Evolutionary conservation across 768 basidiomycete genomes (phyloP), one percentile per base, ranked within the genome.

Genomic region (Xerocomus spinulosus): DNA sequence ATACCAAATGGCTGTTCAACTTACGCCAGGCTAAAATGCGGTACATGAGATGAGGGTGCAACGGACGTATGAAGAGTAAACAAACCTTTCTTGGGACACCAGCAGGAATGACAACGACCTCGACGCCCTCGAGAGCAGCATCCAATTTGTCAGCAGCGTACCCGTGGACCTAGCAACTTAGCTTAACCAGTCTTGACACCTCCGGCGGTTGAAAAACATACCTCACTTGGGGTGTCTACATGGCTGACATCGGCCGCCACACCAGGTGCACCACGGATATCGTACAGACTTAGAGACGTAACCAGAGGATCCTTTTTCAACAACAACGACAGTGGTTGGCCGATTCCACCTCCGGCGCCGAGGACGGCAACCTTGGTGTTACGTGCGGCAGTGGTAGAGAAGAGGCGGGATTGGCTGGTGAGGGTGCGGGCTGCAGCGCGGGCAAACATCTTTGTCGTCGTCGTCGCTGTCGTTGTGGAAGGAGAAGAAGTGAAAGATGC

Each of bases 331-430:
- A 97, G 76, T 64, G 95, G 94, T 71, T 98, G 95, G 68, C 95
- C 95, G 69, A 98, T 98, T 70, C 95, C 95, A 78, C 95, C 95
- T 61, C 92, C 95, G 52, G 96, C 96, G 61, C 95, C 95, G 68
- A 96, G 89, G 51, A 99, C 94, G 42, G 89, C 88, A 68, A 96
- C 95, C 76, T 93, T 94, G 57, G 83, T 85, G 54, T 77, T 78
- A 61, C 83, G 79, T 37, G 82, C 64, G 21, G 80, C 73, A 20
- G 85, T 83, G 23, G 88, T 83, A 39, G 87, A 90, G 75, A 92
- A 92, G 45, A 78, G 71, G 62, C 86, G 82, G 52, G 81, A 66
- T 30, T 76, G 76, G 46, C 73, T 61, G 46, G 77, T 64, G 59
- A 86, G 63, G 35, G 77, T 62, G 57, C 84, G 84, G 64, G 74